phyloP scores from a whole-genome alignment of 1,284 basidiomycete genomes.

The Chondrostereum purpureum region DNA sequence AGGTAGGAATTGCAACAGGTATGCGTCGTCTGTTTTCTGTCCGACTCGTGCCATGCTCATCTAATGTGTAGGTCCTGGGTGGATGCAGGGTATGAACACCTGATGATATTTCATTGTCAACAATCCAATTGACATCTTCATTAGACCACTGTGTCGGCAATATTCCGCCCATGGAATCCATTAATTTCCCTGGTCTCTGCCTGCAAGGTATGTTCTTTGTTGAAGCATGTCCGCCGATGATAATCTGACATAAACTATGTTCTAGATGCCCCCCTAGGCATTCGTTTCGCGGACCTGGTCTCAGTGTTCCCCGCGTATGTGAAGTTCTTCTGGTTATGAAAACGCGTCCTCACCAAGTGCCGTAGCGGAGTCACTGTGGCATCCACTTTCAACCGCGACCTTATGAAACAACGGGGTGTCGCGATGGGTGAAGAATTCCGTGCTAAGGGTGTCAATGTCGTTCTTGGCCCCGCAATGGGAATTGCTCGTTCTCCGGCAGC shows the following conservation, averaged over 20 bases:
- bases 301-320: constrained; percentile 65
- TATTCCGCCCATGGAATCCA: constrained; percentile 51
- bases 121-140: too few relatives aligned
- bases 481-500: constrained; percentile 54
- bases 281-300: constrained; percentile 54
- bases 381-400: constrained; percentile 65
- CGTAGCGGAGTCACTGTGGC: constrained; percentile 65
- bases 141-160: constrained; percentile 63
- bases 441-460: constrained; percentile 59
- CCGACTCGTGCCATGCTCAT: neutral
- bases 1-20: constrained; percentile 54
- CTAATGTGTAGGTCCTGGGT: constrained; percentile 29
- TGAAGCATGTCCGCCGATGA: neutral
- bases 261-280: constrained; percentile 51
- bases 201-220: constrained; percentile 43
- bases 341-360: neutral
- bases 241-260: neutral
- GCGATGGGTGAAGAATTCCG: constrained; percentile 67
- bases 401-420: constrained; percentile 56
- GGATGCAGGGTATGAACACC: constrained; percentile 32
- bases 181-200: constrained; percentile 66
- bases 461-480: constrained; percentile 54
- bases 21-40: constrained; percentile 10
- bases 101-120: too few relatives aligned
- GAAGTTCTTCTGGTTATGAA: neutral